Base-by-base conservation (phyloP, 2,329 filamentous ascomycete species). In the Dothistroma septosporum region DNA sequence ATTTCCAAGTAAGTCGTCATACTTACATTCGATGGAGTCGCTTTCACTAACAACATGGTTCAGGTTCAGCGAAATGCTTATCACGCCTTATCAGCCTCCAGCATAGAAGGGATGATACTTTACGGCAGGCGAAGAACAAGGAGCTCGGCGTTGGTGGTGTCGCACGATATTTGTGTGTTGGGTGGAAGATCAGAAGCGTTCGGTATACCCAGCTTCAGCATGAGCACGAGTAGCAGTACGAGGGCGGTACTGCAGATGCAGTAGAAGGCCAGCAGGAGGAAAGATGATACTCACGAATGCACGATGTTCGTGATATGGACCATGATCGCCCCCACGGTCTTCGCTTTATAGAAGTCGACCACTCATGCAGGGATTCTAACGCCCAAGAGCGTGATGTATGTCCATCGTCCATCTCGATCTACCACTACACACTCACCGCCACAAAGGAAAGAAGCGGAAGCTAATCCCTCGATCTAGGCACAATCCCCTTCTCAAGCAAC, bases 61-160 rank as follows among this genome's bases (percentile, higher is more conserved):
- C 14, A 68, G 66, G 77, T 97, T 94, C 75, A 92, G 89, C 73
- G 86, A 92, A 72, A 91, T 94, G 89, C 81, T 94, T 62, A 83
- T 92, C 65, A 84, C 84, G 66, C 90, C 89, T 0, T 93, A 87
- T 71, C 81, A 89, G 54, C 88, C 90, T 41, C 89, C 90, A 52
- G 65, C 63, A 56, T 71, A 65, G 53, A 44, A 12, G 2, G 14
- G 31, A 53, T 52, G 10, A 35, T 31, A n/a, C 10, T 24, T 32
- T 12, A 53, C 31, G 50, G 31, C 50, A 32, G 50, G 24, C 50
- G n/a, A 50, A 50, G 12, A 31, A 9, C 28, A 21, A 14, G 6
- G 50, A 53, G 50, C 50, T 31, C n/a, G 50, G 50, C 50, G 50
- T 53, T 53, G 21, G 47, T 5, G 28, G 47, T 24, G 47, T 28